Base-by-base conservation (phyloP, 2,329 filamentous ascomycete genomes). In the Trichoderma afroharzianum region DNA sequence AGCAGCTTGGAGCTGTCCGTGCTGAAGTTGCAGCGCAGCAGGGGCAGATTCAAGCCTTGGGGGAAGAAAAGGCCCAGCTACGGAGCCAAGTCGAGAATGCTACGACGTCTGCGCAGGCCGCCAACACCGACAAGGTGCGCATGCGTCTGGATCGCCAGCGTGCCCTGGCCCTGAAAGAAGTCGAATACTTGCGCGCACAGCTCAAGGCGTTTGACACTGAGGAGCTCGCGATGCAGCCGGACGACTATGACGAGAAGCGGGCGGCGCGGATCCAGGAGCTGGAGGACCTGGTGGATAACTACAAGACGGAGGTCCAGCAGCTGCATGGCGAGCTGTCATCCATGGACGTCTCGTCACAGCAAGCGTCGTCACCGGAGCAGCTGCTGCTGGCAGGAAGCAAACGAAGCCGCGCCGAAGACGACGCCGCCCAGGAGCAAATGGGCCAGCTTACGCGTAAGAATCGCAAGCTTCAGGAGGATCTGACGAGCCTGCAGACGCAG, bases 141-240 rank as follows among this genome's bases (percentile, higher is more conserved):
- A 84, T 92, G 68, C 89, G 96, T 36, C 83, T 98, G 0, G 95
- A 99, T 76, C 88, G 96, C 72, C 95, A 98, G 79, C 92, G 93
- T 71, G 89, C 88, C 1, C 87, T 99, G 8, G 94, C 95, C 0
- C 87, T 94, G 28, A 98, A 98, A 78, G 97, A 99, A 79, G 93
- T 96, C 0, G 95, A 98, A 75, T 97, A 97, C 79, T 87, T 99
- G 7, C 92, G 96, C 26, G 95, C 94, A 0, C 96, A 99, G 80
- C 87, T 98, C 69, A 95, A 95, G 82, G 92, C 93, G 0, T 92
- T 97, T 72, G 93, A 98, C 77, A 88, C 90, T 0, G 96, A 99
- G 80, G 95, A 98, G 77, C 89, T 90, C 68, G 95, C 95, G 0
- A 92, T 98, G 83, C 90, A 95, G 70, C 90, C 93, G 0, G 93